phyloP scores from a whole-genome alignment of 2,329 filamentous ascomycete genomes.

The Bipolaris cookei region DNA sequence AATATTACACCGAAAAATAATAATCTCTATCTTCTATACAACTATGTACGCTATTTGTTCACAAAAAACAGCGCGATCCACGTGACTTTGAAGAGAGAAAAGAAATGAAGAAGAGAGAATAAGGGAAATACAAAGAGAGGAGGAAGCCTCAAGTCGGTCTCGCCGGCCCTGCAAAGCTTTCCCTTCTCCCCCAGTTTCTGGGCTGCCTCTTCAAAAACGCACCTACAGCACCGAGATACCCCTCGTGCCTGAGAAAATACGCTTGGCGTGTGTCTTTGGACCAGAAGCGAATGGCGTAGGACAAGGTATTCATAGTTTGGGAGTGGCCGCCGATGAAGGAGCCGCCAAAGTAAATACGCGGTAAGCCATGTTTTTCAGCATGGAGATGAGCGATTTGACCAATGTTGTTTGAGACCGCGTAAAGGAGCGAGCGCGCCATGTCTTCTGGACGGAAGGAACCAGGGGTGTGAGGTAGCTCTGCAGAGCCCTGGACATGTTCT shows the following conservation, averaged over 20 bases:
- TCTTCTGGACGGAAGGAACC: slow-evolving; percentile 76
- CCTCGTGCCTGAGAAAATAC: slow-evolving; percentile 94
- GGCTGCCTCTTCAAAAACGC: slow-evolving; percentile 93
- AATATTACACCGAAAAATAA: too few species aligned
- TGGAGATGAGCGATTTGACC: slow-evolving; percentile 98
- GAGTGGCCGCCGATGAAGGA: slow-evolving; percentile 95
- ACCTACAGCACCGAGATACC: slow-evolving; percentile 91
- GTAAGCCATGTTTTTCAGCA: slow-evolving; percentile 88
- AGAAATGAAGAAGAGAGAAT: too few species aligned
- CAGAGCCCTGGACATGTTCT: slow-evolving; percentile 41
- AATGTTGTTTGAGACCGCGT: slow-evolving; percentile 95
- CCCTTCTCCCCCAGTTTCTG: slow-evolving; percentile 85
- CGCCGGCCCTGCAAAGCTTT: slow-evolving; percentile 62
- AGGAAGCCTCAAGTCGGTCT: not conserved
- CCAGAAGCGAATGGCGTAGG: slow-evolving; percentile 98
- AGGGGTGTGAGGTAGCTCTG: slow-evolving; percentile 45
- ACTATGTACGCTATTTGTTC: too few species aligned
- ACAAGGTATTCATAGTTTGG: slow-evolving; percentile 97
- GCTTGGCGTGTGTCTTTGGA: slow-evolving; percentile 91
- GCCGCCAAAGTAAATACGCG: slow-evolving; percentile 96
- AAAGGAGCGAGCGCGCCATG: slow-evolving; percentile 87
- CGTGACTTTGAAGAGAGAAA: too few species aligned
- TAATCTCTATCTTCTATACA: too few species aligned
- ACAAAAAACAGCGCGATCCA: too few species aligned
- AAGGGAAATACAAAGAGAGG: too few species aligned